Conservation (phyloP, 495 filamentous ascomycete species). For the Talaromyces wortmannii region DNA sequence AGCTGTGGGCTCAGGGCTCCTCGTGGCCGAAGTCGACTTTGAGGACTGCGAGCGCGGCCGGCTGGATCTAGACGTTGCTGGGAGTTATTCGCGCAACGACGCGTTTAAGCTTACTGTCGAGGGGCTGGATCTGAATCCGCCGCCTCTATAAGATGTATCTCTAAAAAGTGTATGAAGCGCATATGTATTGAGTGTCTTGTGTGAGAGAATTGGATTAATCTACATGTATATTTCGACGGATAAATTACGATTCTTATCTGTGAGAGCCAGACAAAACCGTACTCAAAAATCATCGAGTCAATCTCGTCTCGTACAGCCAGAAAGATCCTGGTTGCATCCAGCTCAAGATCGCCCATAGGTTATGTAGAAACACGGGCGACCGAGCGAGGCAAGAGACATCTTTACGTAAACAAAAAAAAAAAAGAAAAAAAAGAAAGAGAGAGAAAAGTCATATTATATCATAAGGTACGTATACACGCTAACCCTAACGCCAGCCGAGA, state of each 20-base stretch:
- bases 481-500: slow-evolving; percentile 1
- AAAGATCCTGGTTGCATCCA: slow-evolving; percentile 34
- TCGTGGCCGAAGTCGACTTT: slow-evolving; percentile 48
- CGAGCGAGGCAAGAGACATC: slow-evolving; percentile 52
- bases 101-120: slow-evolving; percentile 72
- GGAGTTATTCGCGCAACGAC: slow-evolving; percentile 77
- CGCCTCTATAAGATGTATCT: slow-evolving; percentile 37
- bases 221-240: slow-evolving; percentile 22
- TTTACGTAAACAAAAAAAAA: not conserved
- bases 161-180: not conserved
- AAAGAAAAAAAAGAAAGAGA: not conserved
- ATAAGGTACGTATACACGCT: not conserved
- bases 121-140: slow-evolving; percentile 67
- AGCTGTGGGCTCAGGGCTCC: slow-evolving; percentile 22
- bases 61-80: slow-evolving; percentile 65
- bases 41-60: slow-evolving; percentile 58
- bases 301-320: slow-evolving; percentile 45
- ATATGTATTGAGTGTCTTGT: too few relatives aligned
- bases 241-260: slow-evolving; percentile 45
- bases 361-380: slow-evolving; percentile 28
- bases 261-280: slow-evolving; percentile 37
- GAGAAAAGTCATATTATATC: slow-evolving; percentile 6
- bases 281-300: slow-evolving; percentile 48
- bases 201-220: not conserved
- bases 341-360: slow-evolving; percentile 44